Percentiles rank a stretch among this genome's conserved stretches.
phyloP scores from a whole-genome alignment of 2,329 filamentous ascomycete genomes.

The Trichophyton simii region DNA sequence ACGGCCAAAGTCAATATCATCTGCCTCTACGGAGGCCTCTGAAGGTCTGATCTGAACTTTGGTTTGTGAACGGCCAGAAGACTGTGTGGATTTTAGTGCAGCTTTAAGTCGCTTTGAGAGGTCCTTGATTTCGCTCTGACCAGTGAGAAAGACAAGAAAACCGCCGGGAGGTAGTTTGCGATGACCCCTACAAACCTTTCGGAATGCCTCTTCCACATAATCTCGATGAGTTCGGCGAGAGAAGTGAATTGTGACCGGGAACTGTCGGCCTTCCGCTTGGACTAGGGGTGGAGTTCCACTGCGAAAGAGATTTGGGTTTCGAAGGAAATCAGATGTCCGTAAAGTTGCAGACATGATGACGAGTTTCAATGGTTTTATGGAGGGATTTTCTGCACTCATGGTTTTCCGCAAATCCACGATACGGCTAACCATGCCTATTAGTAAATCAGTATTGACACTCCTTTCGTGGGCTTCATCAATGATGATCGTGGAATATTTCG shows the following conservation, averaged over 20 bases:
- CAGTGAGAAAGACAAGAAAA: constrained; percentile 88
- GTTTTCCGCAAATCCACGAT: constrained; percentile 74
- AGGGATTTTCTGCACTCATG: constrained; percentile 58
- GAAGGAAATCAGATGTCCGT: constrained; percentile 76
- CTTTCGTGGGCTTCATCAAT: constrained; percentile 97
- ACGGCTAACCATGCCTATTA: constrained; percentile 93
- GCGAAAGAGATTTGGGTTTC: constrained; percentile 69
- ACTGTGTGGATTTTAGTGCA: constrained; percentile 45
- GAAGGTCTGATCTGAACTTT: constrained; percentile 63
- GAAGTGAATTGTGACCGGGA: constrained; percentile 82
- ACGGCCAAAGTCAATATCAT: constrained; percentile 74
- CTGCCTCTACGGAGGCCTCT: constrained; percentile 67
- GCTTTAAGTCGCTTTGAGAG: constrained; percentile 69
- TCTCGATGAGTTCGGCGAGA: constrained; percentile 68
- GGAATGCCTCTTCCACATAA: constrained; percentile 81
- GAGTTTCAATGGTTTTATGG: constrained; percentile 69
- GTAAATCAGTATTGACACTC: constrained; percentile 92
- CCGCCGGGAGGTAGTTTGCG: constrained; percentile 79
- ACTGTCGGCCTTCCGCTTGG: constrained; percentile 82
- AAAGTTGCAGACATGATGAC: constrained; percentile 98
- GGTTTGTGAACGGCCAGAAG: constrained; percentile 43
- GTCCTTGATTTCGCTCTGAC: constrained; percentile 77
- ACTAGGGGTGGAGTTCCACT: constrained; percentile 64
- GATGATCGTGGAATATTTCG: constrained; percentile 83
- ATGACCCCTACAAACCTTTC: constrained; percentile 77